phyloP scores from a whole-genome alignment of 331 rosid species.

The Rosa hybrid region DNA sequence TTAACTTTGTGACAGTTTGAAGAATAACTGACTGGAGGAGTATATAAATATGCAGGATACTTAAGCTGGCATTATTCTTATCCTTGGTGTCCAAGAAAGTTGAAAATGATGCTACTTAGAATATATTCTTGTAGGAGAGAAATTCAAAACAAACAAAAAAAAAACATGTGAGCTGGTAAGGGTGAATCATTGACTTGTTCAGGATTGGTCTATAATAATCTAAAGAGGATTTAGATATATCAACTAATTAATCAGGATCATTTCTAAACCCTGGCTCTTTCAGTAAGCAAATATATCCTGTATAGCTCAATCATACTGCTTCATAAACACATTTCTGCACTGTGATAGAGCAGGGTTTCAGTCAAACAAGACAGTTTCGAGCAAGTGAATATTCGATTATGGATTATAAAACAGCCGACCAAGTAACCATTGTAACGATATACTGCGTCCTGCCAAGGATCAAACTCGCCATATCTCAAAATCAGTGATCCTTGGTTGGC shows the following conservation, averaged over 20 bases:
- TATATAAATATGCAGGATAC: background rate
- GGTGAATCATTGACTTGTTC: background rate
- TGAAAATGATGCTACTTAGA: background rate
- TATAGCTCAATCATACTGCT: background rate
- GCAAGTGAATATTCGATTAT: background rate
- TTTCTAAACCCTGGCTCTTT: background rate
- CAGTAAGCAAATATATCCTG: background rate
- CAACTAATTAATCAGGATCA: background rate
- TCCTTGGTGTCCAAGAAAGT: constrained; percentile 2
- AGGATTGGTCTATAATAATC: background rate
- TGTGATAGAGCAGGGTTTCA: background rate
- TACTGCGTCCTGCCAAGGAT: background rate
- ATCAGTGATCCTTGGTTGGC: background rate
- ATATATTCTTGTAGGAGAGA: background rate
- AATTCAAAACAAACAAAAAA: background rate
- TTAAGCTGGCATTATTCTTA: constrained; percentile 9
- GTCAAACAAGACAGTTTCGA: background rate
- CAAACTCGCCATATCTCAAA: constrained; percentile 1
- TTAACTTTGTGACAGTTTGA: background rate
- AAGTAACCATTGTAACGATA: background rate
- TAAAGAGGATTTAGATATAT: background rate
- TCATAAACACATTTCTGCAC: background rate
- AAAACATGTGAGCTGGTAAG: background rate
- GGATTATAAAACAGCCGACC: background rate
- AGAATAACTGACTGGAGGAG: background rate